phyloP scores from a whole-genome alignment of 1,284 basidiomycete species.

The Somion occarium region DNA sequence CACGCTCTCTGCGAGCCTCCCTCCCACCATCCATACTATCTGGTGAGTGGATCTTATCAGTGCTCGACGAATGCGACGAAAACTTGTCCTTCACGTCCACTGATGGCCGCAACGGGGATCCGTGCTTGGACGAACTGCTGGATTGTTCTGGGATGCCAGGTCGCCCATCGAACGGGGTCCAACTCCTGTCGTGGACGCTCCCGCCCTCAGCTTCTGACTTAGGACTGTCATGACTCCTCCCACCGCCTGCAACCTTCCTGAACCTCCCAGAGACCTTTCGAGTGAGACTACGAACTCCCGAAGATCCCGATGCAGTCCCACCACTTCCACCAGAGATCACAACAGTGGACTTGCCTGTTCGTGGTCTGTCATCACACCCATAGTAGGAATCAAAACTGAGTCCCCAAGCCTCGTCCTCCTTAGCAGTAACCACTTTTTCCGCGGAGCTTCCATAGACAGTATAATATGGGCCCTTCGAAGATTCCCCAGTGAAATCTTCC shows the following conservation, averaged over 20 bases:
- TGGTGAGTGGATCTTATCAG: slow-evolving; percentile 7
- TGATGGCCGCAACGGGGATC: background rate
- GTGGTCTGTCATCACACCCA: slow-evolving; percentile 6
- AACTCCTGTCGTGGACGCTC: background rate
- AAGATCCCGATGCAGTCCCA: background rate
- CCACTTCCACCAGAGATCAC: background rate
- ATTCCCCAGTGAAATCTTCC: slow-evolving; percentile 16
- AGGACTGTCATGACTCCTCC: slow-evolving; percentile 12
- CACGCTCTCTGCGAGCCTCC: background rate
- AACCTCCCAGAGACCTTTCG: slow-evolving; percentile 47
- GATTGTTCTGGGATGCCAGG: slow-evolving; percentile 31
- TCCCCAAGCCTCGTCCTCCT: slow-evolving; percentile 34
- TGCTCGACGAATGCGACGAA: slow-evolving; percentile 10
- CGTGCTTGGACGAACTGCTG: slow-evolving; percentile 17
- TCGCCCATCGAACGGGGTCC: slow-evolving; percentile 22
- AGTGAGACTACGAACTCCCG: slow-evolving; percentile 30
- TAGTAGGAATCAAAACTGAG: slow-evolving; percentile 12
- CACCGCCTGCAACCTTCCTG: slow-evolving; percentile 30
- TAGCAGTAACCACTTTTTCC: slow-evolving; percentile 40
- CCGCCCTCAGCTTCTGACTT: slow-evolving; percentile 4
- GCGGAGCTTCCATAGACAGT: slow-evolving; percentile 47
- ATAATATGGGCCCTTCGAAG: slow-evolving; percentile 39
- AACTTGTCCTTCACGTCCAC: slow-evolving; percentile 15
- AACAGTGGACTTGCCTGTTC: slow-evolving; percentile 1
- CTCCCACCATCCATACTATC: slow-evolving; percentile 5